Conservation (phyloP, 2,329 filamentous ascomycete species). For the Colletotrichum lindemuthianum region DNA sequence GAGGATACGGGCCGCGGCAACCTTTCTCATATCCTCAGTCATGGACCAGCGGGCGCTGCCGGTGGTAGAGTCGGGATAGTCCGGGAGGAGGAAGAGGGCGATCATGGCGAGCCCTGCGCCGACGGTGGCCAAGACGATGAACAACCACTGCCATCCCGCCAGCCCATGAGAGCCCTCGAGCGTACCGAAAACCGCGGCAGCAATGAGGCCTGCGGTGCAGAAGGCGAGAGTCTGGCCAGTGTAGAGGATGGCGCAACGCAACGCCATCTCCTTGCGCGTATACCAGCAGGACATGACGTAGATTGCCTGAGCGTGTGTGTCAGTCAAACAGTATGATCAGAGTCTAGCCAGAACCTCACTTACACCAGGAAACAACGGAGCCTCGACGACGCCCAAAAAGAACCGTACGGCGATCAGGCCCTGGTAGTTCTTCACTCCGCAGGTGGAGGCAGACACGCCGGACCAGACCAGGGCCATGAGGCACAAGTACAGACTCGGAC, state of each 20-base stretch:
- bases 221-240: slow-evolving; percentile 40
- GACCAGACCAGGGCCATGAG: slow-evolving; percentile 36
- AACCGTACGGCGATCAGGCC: slow-evolving; percentile 36
- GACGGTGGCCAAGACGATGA: slow-evolving; percentile 47
- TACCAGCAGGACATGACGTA: slow-evolving; percentile 41
- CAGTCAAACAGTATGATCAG: background rate
- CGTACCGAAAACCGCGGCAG: slow-evolving; percentile 38
- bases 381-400: slow-evolving; percentile 36
- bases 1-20: slow-evolving; percentile 39
- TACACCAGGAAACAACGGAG: slow-evolving; percentile 37
- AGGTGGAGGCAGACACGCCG: slow-evolving; percentile 36
- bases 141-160: slow-evolving; percentile 53
- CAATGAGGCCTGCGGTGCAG: slow-evolving; percentile 40
- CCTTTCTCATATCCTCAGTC: slow-evolving; percentile 38
- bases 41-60: slow-evolving; percentile 40
- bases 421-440: slow-evolving; percentile 36
- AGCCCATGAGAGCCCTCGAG: slow-evolving; percentile 42
- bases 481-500: slow-evolving; percentile 37
- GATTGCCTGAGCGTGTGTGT: slow-evolving; percentile 17
- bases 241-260: slow-evolving; percentile 40
- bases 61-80: slow-evolving; percentile 40
- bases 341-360: background rate
- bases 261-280: slow-evolving; percentile 40
- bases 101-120: slow-evolving; percentile 38
- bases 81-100: slow-evolving; percentile 37